Evolutionary conservation across 108 stramenopile genomes (phyloP).

Genomic region (Chaetoceros muelleri): DNA sequence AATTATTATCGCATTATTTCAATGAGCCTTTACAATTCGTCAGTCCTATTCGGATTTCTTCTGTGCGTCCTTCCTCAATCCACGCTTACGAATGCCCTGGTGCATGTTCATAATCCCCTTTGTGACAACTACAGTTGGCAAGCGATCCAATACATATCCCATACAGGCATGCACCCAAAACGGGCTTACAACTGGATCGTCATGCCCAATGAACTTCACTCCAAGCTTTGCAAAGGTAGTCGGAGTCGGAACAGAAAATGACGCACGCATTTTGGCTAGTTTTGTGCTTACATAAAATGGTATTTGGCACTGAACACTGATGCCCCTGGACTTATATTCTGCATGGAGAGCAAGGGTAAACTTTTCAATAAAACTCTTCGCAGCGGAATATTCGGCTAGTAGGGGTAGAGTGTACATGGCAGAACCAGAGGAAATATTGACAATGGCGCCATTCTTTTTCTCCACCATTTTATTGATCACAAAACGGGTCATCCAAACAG

Average conservation of each 20-base stretch:
- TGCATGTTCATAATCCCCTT: conserved; percentile 80
- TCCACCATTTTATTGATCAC: conserved; percentile 89
- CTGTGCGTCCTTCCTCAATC: conserved; percentile 84
- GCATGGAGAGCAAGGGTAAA: conserved; percentile 89
- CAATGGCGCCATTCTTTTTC: conserved; percentile 83
- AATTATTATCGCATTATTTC: too few relatives aligned
- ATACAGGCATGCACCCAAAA: conserved; percentile 91
- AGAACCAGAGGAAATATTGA: conserved; percentile 93
- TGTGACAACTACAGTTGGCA: conserved; percentile 64
- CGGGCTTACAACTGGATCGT: conserved; percentile 71
- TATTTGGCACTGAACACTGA: conserved; percentile 92
- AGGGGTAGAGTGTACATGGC: conserved; percentile 89
- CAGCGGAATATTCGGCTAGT: conserved; percentile 91
- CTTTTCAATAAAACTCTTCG: conserved; percentile 93
- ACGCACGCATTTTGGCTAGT: conserved; percentile 92
- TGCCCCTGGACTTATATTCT: conserved; percentile 79
- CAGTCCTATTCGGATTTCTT: conserved; percentile 1
- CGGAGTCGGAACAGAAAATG: conserved; percentile 83
- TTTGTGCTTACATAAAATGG: conserved; percentile 98
- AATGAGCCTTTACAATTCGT: too few relatives aligned
- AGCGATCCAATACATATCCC: conserved; percentile 67
- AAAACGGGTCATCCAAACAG: conserved; percentile 92
- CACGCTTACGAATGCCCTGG: conserved; percentile 80
- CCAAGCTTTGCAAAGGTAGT: conserved; percentile 66
- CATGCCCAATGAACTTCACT: conserved; percentile 78